phyloP scores from a whole-genome alignment of 768 basidiomycete species.

The Cystobasidiopsis lactophilus region DNA sequence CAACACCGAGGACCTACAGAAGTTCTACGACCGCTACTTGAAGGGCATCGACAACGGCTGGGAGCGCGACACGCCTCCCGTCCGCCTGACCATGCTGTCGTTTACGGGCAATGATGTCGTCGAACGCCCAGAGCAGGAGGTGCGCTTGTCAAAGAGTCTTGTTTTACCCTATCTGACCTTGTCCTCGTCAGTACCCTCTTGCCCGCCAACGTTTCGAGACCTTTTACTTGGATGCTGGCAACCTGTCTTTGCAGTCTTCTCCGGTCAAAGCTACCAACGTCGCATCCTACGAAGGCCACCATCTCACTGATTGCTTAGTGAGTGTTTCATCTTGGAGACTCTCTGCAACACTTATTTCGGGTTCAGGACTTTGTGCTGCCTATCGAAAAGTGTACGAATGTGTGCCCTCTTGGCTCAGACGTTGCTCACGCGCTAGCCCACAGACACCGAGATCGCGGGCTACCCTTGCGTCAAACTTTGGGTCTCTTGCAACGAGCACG shows the following conservation, averaged over 20 bases:
- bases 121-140: constrained; percentile 8
- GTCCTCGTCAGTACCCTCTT: too few species aligned
- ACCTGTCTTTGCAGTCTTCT: too few species aligned
- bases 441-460: constrained; percentile 10
- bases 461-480: constrained; percentile 9
- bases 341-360: too few species aligned
- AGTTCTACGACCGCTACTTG: constrained; percentile 14
- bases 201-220: too few species aligned
- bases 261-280: background rate
- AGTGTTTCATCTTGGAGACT: background rate
- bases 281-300: constrained; percentile 4
- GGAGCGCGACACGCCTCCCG: constrained; percentile 10
- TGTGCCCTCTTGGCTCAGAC: background rate
- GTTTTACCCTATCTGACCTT: constrained; percentile 4
- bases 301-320: constrained; percentile 3
- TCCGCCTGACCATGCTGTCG: constrained; percentile 10
- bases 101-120: constrained; percentile 12
- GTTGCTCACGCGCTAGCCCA: background rate
- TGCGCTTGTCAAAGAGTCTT: background rate
- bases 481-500: constrained; percentile 9
- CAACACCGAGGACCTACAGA: constrained; percentile 8
- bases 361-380: constrained; percentile 4
- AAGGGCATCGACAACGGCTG: constrained; percentile 13
- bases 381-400: constrained; percentile 3
- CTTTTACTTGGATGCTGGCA: too few species aligned